Conservation (phyloP, 495 filamentous ascomycete species). For the Aspergillus homomorphus region DNA sequence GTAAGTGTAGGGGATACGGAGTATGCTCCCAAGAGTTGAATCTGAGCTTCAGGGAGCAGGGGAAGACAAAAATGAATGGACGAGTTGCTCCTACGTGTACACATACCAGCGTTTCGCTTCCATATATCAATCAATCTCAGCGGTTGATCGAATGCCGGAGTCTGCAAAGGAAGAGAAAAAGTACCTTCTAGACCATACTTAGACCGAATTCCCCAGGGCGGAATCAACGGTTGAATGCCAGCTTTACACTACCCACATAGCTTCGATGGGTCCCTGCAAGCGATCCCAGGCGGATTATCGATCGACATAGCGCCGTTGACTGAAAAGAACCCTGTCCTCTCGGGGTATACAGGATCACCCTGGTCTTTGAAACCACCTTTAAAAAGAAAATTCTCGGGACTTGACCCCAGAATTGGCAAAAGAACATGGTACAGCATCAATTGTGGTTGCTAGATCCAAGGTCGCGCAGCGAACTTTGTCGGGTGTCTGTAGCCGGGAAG, state of each 20-base stretch:
- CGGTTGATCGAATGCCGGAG: not conserved
- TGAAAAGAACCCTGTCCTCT: not conserved
- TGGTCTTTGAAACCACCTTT: too few species aligned
- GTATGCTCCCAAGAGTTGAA: not conserved
- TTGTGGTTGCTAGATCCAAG: not conserved
- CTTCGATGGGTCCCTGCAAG: not conserved
- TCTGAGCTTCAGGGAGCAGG: not conserved
- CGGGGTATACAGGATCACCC: not conserved
- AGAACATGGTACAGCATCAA: conserved; percentile 9
- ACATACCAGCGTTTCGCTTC: conserved; percentile 8
- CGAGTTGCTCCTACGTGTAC: conserved; percentile 1
- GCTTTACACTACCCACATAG: not conserved
- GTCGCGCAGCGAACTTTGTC: not conserved
- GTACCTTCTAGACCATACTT: not conserved
- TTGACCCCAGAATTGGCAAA: conserved; percentile 1
- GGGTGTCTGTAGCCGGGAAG: conserved; percentile 1
- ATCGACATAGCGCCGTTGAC: not conserved
- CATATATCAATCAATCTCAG: not conserved
- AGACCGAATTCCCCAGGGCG: not conserved
- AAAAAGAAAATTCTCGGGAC: not conserved
- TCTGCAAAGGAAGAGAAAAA: not conserved
- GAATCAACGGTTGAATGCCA: not conserved
- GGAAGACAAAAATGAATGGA: not conserved
- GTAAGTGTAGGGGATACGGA: conserved; percentile 7
- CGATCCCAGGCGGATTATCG: not conserved